Base-by-base conservation (phyloP, 257 asterid genomes). In the Pogostemon cablin region DNA sequence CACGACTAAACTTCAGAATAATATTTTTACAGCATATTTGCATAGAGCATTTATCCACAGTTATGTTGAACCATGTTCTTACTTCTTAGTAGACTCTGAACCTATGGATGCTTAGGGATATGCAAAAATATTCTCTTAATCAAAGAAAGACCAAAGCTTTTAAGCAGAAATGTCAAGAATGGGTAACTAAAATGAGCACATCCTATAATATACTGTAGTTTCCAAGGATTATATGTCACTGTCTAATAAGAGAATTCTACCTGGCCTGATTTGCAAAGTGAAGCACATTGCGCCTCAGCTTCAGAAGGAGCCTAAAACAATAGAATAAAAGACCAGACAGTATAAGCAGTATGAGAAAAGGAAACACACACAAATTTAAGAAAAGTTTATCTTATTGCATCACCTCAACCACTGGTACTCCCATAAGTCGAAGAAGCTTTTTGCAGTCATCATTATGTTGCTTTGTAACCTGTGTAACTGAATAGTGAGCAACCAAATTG, bases 281-380 rank as follows among this genome's bases (percentile, higher is more conserved):
- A 85, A 20, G 97, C 95, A 89, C 99, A 95, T 76, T 91, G 87
- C 54, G 99, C 98, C 82, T 91, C 99, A 69, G 99, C 99, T 88
- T 95, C 99, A 66, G 95, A 85, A 79, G 98, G 97, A 82, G 99
- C 99, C 98, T 93, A 69, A 42, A 56, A 80, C 74, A 61, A 61
- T 12, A 49, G 69, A 68, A 48, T 65, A 68, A 37, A 71, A 25
- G 32, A 25, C 32, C 32, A 25, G 32, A 73, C 35, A 61, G 32
- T 37, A 32, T 35, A 62, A 12, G 42, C 68, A 42, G 65, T 15
- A 77, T 62, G 38, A 69, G 54, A 60, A 47, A 67, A 15, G 60
- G 43, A 64, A 56, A 56, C 59, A 50, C 11, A 55, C 55, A 56
- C 10, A 56, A 49, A 54, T 73, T 61, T 37, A 32, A 52, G 43